phyloP scores from a whole-genome alignment of 2,329 filamentous ascomycete species.

The Sphaerulina musiva region DNA sequence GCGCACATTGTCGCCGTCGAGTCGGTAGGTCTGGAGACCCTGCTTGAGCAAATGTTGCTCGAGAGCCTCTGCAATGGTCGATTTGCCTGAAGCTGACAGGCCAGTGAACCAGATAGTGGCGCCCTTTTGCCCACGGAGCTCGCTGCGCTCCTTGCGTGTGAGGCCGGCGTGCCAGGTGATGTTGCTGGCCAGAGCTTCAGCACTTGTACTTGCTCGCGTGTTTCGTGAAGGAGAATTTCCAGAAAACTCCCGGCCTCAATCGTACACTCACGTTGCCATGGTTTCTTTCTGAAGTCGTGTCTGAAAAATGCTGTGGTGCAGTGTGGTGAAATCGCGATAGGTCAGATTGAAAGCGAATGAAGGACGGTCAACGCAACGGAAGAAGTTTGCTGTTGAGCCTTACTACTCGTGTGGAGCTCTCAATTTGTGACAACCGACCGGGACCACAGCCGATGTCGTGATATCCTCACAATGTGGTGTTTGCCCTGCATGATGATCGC shows the following conservation, averaged over 20 bases:
- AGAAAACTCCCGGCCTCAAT: background rate
- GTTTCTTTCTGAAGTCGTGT: background rate
- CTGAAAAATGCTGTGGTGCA: background rate
- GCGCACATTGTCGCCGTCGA: conserved; percentile 97
- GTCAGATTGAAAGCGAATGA: background rate
- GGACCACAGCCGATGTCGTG: background rate
- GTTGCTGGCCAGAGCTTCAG: conserved; percentile 53
- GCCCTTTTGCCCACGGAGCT: conserved; percentile 72
- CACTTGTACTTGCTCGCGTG: background rate
- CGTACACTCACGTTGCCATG: conserved; percentile 24
- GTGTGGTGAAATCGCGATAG: background rate
- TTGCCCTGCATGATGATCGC: background rate
- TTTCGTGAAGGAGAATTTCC: background rate
- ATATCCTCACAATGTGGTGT: background rate
- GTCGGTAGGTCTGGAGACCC: conserved; percentile 75
- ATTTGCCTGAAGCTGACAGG: conserved; percentile 92
- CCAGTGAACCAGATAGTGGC: conserved; percentile 98
- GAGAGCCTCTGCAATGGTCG: conserved; percentile 89
- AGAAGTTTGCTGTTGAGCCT: background rate
- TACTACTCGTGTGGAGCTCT: background rate
- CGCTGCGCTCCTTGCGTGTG: conserved; percentile 68
- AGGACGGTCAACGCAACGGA: background rate
- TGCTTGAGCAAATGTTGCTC: conserved; percentile 93
- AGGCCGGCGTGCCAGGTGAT: conserved; percentile 85
- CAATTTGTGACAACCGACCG: background rate